These are phyloP conservation scores for Zygosaccharomyces lentus DNA, from an alignment of 805 yeast species.

Conservation along the genomic window DNA sequence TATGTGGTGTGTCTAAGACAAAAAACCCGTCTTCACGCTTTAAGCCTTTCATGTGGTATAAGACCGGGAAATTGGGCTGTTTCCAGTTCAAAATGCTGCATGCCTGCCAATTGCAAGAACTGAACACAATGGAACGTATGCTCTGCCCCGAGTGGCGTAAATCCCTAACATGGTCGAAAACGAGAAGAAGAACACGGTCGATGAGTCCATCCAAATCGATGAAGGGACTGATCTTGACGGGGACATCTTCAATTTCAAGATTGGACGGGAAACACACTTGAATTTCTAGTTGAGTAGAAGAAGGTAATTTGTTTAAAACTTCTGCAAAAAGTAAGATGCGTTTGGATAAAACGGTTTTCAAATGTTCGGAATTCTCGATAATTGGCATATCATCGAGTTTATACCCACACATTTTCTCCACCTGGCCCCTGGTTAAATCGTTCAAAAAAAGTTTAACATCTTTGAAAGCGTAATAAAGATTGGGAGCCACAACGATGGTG, in stretches of 20 bases:
- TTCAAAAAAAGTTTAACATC: constrained; percentile 56
- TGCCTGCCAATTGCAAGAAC: constrained; percentile 82
- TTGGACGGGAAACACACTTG: constrained; percentile 74
- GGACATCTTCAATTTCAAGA: constrained; percentile 40
- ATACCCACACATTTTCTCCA: constrained; percentile 32
- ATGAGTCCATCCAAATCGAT: constrained; percentile 66
- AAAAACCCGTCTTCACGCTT: constrained; percentile 24
- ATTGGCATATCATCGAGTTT: constrained; percentile 22
- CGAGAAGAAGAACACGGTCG: constrained; percentile 63
- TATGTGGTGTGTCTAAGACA: constrained; percentile 32
- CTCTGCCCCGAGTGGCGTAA: constrained; percentile 37
- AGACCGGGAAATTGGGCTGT: constrained; percentile 95
- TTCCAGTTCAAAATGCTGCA: constrained; percentile 96
- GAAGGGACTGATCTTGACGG: constrained; percentile 40
- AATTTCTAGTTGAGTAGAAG: constrained; percentile 60
- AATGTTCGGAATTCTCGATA: constrained; percentile 24
- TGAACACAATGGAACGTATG: constrained; percentile 68
- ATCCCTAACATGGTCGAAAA: constrained; percentile 69
- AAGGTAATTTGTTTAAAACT: constrained; percentile 52
- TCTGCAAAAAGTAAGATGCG: constrained; percentile 57
- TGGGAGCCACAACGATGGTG: constrained; percentile 77
- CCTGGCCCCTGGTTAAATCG: constrained; percentile 42
- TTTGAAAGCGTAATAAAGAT: constrained; percentile 48
- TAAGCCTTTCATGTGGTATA: constrained; percentile 74
- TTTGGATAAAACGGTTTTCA: constrained; percentile 30